phyloP scores from a whole-genome alignment of 768 basidiomycete genomes.

The Termitomyces sp. region DNA sequence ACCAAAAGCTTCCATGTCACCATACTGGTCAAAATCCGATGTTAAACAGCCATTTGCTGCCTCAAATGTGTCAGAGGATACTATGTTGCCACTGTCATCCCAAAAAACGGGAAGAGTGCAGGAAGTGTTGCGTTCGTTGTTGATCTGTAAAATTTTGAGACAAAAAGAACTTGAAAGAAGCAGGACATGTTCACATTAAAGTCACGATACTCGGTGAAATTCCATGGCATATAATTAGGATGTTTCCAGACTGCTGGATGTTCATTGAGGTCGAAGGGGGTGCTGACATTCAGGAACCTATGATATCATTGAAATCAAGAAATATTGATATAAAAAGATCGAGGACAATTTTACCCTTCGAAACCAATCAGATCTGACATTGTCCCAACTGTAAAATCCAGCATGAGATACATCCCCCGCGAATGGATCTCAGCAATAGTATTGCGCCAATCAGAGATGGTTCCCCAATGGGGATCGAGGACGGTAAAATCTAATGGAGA shows the following conservation, averaged over 20 bases:
- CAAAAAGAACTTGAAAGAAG: not conserved
- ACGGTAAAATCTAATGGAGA: constrained; percentile 90
- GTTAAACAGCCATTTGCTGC: constrained; percentile 56
- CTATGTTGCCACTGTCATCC: constrained; percentile 64
- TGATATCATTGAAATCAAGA: not conserved
- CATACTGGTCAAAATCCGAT: constrained; percentile 93
- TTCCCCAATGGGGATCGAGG: constrained; percentile 91
- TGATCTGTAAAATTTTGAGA: constrained; percentile 33
- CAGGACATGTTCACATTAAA: constrained; percentile 47
- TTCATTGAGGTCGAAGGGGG: constrained; percentile 75
- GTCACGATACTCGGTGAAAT: constrained; percentile 78
- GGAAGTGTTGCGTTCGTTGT: constrained; percentile 66
- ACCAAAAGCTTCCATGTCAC: constrained; percentile 97
- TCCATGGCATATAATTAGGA: constrained; percentile 79
- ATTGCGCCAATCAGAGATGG: constrained; percentile 69
- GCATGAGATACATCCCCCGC: constrained; percentile 86
- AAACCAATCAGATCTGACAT: constrained; percentile 87
- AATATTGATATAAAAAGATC: not conserved
- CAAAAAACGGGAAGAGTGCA: constrained; percentile 79
- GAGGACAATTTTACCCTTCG: constrained; percentile 50
- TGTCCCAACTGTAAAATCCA: constrained; percentile 92
- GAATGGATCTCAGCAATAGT: constrained; percentile 74
- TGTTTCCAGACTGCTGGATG: constrained; percentile 70
- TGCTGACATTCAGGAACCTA: constrained; percentile 73
- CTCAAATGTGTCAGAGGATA: constrained; percentile 39